Base-by-base conservation (phyloP, 176 grass and related monocot genomes). In the Dendrocalamus sinicus region DNA sequence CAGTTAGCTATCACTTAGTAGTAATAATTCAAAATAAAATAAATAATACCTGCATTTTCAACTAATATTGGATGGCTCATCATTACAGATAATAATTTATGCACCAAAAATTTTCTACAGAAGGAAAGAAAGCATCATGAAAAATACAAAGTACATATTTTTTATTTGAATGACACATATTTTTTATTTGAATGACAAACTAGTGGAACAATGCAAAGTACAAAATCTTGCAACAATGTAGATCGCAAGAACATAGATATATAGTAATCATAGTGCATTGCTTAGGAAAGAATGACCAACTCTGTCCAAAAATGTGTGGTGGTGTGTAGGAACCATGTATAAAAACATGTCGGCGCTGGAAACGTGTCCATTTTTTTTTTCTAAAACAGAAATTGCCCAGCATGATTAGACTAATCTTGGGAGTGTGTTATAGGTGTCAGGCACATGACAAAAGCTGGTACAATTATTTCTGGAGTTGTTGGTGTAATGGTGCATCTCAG, bases 41-140 rank as follows among this genome's bases (percentile, higher is more conserved):
- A 59, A 83, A 47, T 22, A 60, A 2, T 16, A 81, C 66, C 8
- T 70, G 19, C 50, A 58, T 23, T 74, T 72, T 75, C 32, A 51
- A n/a, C 8, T 65, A 63, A 51, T 73, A 64, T 39, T 14, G 51
- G 19, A 84, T 40, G 58, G 7, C 7, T 64, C 7, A 65, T 84
- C 4, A 75, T 51, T 65, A 15, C 59, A 65, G 44, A 54, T 22
- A 76, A 52, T 17, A 76, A 20, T 54, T 53, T 63, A 69, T 11
- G 35, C 67, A 40, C 16, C 37, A 69, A 20, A 40, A 69, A 10
- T 22, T 43, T 69, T 20, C 35, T 43, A 11, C 37, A 5, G 35
- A 76, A 20, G 8, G 1, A 66, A 84, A 64, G 17, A 50, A 83
- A 75, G 8, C 81, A 65, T 65, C 39, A 52, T 64, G 30, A 22